These are phyloP conservation scores for Prunus fruticosa DNA, from an alignment of 306 rosid species.

Conservation along the genomic window DNA sequence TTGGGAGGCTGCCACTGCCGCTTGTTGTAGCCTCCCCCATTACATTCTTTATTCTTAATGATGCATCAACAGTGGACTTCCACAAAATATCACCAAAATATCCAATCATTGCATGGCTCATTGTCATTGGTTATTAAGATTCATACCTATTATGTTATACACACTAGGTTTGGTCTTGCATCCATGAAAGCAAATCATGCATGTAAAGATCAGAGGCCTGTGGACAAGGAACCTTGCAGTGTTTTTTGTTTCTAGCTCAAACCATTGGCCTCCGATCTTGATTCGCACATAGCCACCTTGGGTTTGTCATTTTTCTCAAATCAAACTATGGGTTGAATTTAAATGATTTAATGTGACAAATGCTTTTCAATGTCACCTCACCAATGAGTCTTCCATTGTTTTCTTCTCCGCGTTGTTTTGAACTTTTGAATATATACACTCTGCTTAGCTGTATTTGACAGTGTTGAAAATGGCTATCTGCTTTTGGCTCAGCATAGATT, in stretches of 20 bases:
- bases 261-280: conserved; percentile 3
- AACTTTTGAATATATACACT: conserved; percentile 36
- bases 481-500: too few relatives aligned
- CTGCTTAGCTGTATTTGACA: conserved; percentile 8
- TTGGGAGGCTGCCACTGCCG: background rate
- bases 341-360: background rate
- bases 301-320: background rate
- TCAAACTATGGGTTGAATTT: background rate
- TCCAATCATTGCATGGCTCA: background rate
- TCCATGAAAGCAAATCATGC: background rate
- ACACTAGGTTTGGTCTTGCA: background rate
- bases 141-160: background rate
- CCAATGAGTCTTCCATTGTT: background rate
- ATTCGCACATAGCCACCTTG: background rate
- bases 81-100: background rate
- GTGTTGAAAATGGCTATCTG: too few relatives aligned
- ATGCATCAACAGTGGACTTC: background rate
- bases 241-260: background rate
- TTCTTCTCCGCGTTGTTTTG: conserved; percentile 16
- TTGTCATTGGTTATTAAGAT: background rate
- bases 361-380: background rate
- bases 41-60: background rate
- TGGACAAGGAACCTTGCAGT: background rate
- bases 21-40: background rate
- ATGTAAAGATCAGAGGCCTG: background rate